Evolutionary conservation across 108 stramenopile species (phyloP), one percentile per base, ranked within the genome.

Genomic region (Aureococcus anophagefferens): DNA sequence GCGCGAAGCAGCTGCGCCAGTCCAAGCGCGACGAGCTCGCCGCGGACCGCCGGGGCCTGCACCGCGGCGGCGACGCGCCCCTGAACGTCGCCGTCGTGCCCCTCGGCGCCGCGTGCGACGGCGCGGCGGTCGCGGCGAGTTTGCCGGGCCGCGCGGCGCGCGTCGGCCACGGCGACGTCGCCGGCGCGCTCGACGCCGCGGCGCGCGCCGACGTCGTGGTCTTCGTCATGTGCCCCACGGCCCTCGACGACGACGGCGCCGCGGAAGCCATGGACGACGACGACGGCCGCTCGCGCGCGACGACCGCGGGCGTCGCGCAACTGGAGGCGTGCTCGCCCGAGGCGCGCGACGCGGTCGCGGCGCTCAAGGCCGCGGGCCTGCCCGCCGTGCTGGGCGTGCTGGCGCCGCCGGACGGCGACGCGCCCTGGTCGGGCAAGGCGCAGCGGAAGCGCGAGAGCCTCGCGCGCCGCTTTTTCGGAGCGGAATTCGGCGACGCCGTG

Each of bases 361-460:
- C 93, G 11, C 67, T 97, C 70, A 96, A 97, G 79, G 89, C 90
- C 28, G 91, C 93, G 75, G 98, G 96, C n/a, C 72, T 96, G 34
- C 95, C 98, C 13, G 80, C 91, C 30, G 81, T 89, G 18, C 81
- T 93, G n/a, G 93, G 93, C 32, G 72, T 93, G 69, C 64, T 94
- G 18, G 79, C 79, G 64, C 78, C 80, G 46, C 64, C 83, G 81
- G 68, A 88, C 78, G 72, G 64, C 18, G 45, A 67, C 51, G 65
- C 35, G 34, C 67, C 80, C 46, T 1, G 65, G 46, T 9, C 45
- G 64, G 13, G 80, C 70, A 64, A 29, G 62, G 62, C n/a, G 44
- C 35, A 32, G 35, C 33, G 79, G 65, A 34, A 46, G 73, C 59
- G 81, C 64, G n/a, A 35, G 44, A 14, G 36, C 51, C 37, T 73